phyloP scores from a whole-genome alignment of 2,329 filamentous ascomycete species.

The Pestalotiopsis sp. region DNA sequence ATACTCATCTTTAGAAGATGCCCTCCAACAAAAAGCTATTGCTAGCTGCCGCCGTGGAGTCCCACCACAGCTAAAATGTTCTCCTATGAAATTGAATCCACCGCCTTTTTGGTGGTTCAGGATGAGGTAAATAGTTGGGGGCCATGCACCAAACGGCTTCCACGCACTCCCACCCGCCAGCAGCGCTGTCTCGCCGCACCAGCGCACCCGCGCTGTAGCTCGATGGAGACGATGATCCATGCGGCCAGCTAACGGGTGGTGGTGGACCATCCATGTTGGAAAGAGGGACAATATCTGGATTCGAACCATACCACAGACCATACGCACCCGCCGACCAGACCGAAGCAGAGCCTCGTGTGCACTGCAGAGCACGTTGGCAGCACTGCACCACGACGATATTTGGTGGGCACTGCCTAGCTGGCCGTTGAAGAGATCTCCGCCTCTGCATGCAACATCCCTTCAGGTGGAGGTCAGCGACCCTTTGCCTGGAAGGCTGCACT shows the following conservation, averaged over 20 bases:
- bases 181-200: background rate
- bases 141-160: background rate
- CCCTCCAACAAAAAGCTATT: background rate
- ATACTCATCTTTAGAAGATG: background rate
- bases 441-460: background rate
- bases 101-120: background rate
- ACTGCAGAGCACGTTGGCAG: background rate
- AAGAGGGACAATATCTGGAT: too few relatives aligned
- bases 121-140: constrained; percentile 2
- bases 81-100: background rate
- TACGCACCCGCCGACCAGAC: too few relatives aligned
- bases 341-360: background rate
- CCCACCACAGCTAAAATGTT: background rate
- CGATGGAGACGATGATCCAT: constrained; percentile 10
- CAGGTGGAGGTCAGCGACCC: background rate
- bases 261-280: background rate
- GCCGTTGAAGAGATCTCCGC: background rate
- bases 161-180: constrained; percentile 2
- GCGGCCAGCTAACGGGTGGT: background rate
- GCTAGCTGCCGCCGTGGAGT: background rate
- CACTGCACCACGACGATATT: background rate
- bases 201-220: constrained; percentile 7
- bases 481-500: background rate
- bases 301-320: too few relatives aligned
- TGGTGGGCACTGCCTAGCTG: background rate